Evolutionary conservation across 768 basidiomycete species (phyloP).

Genomic region (Pleurotus cornucopiae): DNA sequence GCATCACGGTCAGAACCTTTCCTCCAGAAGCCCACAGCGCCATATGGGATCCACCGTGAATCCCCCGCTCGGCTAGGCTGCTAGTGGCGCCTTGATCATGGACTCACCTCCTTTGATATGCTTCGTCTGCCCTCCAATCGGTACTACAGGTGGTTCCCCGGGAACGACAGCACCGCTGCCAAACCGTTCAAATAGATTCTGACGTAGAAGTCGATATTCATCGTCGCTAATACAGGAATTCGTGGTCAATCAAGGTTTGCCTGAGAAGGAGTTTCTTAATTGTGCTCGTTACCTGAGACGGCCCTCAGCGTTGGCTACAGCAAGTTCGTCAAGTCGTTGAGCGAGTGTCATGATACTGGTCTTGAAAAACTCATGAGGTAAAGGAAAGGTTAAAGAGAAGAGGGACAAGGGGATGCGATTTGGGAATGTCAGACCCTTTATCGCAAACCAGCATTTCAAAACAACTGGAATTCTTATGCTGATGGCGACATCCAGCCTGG

Average conservation of each 20-base stretch:
- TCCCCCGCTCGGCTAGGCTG: not conserved
- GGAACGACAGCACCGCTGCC: constrained; percentile 55
- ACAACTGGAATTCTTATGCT: too few species aligned
- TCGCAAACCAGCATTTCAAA: too few species aligned
- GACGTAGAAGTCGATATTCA: constrained; percentile 79
- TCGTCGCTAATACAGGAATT: constrained; percentile 54
- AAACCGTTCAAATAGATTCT: constrained; percentile 80
- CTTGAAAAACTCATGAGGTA: constrained; percentile 3
- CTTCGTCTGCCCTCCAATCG: constrained; percentile 50
- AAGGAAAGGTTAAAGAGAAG: not conserved
- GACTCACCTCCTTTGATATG: constrained; percentile 2
- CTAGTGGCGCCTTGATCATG: constrained; percentile 5
- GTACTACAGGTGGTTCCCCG: constrained; percentile 59
- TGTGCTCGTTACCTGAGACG: constrained; percentile 53
- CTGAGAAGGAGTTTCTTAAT: not conserved
- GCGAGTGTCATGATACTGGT: constrained; percentile 51
- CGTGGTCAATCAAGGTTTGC: constrained; percentile 5
- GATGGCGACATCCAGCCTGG: too few species aligned
- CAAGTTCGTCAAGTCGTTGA: constrained; percentile 77
- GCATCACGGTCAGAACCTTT: not conserved
- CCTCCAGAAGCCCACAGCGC: too few species aligned
- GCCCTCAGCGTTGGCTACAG: constrained; percentile 75
- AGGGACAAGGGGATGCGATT: not conserved
- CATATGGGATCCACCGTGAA: not conserved
- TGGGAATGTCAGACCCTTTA: too few species aligned